A percentile compares a stretch with the other conserved stretches of the same genome.
Evolutionary conservation across 805 yeast genomes (phyloP).

Genomic region (Schwanniomyces sp.): DNA sequence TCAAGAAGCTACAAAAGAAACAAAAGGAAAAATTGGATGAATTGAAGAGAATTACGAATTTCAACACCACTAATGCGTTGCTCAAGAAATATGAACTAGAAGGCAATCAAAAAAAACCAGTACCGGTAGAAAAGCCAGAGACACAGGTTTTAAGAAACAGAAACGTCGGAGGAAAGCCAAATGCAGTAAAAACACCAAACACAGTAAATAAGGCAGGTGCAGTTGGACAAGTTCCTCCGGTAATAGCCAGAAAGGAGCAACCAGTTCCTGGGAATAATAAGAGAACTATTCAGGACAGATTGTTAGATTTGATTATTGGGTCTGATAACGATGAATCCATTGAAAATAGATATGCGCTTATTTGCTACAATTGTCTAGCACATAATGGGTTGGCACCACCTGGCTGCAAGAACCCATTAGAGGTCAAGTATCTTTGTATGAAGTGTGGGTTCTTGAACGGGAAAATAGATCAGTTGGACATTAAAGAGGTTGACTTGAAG

Average conservation of each 20-base stretch:
- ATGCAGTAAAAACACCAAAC: background rate
- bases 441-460: slow-evolving; percentile 54
- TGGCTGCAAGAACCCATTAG: slow-evolving; percentile 47
- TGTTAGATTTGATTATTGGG: slow-evolving; percentile 40
- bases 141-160: background rate
- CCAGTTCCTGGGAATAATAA: background rate
- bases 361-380: slow-evolving; percentile 61
- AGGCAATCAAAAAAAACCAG: background rate
- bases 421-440: slow-evolving; percentile 63
- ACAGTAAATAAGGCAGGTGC: background rate
- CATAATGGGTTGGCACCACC: slow-evolving; percentile 87
- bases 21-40: slow-evolving; percentile 62
- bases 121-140: background rate
- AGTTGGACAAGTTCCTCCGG: background rate
- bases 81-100: slow-evolving; percentile 51
- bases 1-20: slow-evolving; percentile 34
- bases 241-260: background rate
- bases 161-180: background rate
- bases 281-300: slow-evolving; percentile 34
- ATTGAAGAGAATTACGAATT: slow-evolving; percentile 71
- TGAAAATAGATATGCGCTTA: slow-evolving; percentile 65
- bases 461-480: slow-evolving; percentile 2
- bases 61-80: slow-evolving; percentile 71
- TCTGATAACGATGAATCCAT: slow-evolving; percentile 66
- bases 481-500: background rate